Base-by-base conservation (phyloP, 2,329 filamentous ascomycete species). In the Pseudocercospora musae region DNA sequence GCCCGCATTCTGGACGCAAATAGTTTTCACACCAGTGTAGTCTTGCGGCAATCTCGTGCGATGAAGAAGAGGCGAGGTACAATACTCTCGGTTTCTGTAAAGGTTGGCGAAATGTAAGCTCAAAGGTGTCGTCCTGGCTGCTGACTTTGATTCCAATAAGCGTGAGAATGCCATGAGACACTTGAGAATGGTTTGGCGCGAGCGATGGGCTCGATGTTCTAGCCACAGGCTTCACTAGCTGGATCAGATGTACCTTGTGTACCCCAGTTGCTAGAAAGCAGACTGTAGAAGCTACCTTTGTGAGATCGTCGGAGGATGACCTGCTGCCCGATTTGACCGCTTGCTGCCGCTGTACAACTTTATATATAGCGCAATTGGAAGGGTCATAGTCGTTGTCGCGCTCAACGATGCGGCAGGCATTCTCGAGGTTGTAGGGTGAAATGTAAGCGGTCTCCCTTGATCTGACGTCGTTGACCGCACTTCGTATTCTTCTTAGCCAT, bases 181-280 rank as follows among this genome's bases (percentile, higher is more conserved):
- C 79, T 63, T 83, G 78, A 63, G 78, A 73, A 42, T 82, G 78
- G 68, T 83, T 74, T 52, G 84, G 79, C 18, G 66, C 62, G 55
- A 87, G 72, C 11, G 83, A 85, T 25, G 82, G 82, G 66, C 80
- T 83, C 15, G 85, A 84, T 25, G 80, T 77, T 65, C 84, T 80
- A 68, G 80, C 81, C 7, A 70, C 79, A 20, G 81, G 77, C 68
- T 87, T 89, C 46, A 85, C 82, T 31, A 88, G 72, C n/a, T 87
- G 87, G 50, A 91, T 82, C 54, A 91, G 70, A 75, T 90, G 88
- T 33, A 90, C 77, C 72, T 88, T 89, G 77, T 90, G 87, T 31
- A 88, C 81, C 20, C 88, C 88, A 71, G 91, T 82, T 6, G 85
- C 87, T 65, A 91, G 80, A 71, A 89, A 89, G 74, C 85, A 89